Percentiles rank a stretch among this genome's conserved stretches.
Conservation (phyloP, 768 basidiomycete genomes). For the Coprinellus micaceus region DNA sequence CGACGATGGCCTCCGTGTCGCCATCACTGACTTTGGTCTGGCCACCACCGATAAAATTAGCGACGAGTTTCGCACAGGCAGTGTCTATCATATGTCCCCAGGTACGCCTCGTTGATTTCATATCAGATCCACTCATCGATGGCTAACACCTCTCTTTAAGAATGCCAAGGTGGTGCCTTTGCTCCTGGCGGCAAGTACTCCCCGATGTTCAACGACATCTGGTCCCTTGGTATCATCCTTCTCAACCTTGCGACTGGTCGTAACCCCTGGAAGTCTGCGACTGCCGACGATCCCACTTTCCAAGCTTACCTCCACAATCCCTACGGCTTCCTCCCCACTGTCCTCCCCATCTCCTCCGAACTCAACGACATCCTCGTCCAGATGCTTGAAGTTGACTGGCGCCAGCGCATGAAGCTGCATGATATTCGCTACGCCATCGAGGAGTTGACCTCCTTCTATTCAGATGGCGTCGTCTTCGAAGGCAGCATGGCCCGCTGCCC, state of each 20-base stretch:
- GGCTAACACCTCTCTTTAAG: conserved; percentile 35
- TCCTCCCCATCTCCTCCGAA: conserved; percentile 78
- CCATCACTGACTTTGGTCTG: conserved; percentile 94
- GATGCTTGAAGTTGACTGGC: conserved; percentile 64
- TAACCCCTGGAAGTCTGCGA: conserved; percentile 98
- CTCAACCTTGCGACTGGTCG: conserved; percentile 96
- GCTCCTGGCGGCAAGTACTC: conserved; percentile 76
- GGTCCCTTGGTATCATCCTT: conserved; percentile 96
- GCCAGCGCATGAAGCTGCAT: conserved; percentile 39
- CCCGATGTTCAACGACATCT: conserved; percentile 89
- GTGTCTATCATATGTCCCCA: conserved; percentile 97
- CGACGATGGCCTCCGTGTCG: conserved; percentile 74
- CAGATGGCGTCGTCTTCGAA: conserved; percentile 69
- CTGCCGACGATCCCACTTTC: conserved; percentile 84
- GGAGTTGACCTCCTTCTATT: conserved; percentile 59
- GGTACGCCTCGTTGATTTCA: conserved; percentile 41
- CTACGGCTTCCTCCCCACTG: conserved; percentile 75
- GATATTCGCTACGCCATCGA: conserved; percentile 55
- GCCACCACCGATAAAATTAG: conserved; percentile 86
- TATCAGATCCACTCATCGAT: neutral
- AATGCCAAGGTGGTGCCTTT: conserved; percentile 86
- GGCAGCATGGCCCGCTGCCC: conserved; percentile 74
- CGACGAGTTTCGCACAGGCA: conserved; percentile 91
- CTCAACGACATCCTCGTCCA: conserved; percentile 74
- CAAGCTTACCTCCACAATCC: conserved; percentile 86